Evolutionary conservation across 306 rosid genomes (phyloP), one percentile per base, ranked within the genome.

Genomic region (Comarum palustre): DNA sequence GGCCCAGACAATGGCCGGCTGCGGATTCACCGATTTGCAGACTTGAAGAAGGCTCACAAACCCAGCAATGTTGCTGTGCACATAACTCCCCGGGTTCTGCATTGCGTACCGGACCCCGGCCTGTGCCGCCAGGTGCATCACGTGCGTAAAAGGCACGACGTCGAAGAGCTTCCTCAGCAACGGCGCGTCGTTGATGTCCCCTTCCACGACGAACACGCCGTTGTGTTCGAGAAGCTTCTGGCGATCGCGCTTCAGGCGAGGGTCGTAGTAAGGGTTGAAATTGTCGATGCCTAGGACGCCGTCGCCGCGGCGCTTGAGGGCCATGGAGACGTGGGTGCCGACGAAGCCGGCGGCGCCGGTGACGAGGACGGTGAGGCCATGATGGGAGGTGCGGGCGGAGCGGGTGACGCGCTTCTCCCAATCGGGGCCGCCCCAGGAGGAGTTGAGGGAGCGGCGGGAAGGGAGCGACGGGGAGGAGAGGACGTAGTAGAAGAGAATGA

Each of bases 321-420:
- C 88, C 15, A 92, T 69, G 3, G 98, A 84, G 38, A 90, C 94
- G 71, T 92, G 97, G 1, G 90, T 74, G 10, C 96, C 96, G 71
- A 92, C 97, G 68, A 92, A 92, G 1, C 94, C 96, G 8, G 90
- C 86, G 6, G 96, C 95, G 25, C 98, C 96, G 14, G 94, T 92
- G 52, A 92, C 92, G 2, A 92, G 89, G 4, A 92, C 90, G 13
- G 88, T 78, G 48, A 79, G 71, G 15, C 82, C 83, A 10, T 89
- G 79, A 29, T 59, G 4, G 8, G 91, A 77, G 20, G 22, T 57
- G 22, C 70, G 63, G 11, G 89, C 79, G 4, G 96, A 92, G 64
- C 86, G 87, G 6, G 83, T 82, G 14, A 92, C 96, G 7, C 81
- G 89, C 36, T 83, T 86, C 59, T 92, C 98, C 98, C 96, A 92